Evolutionary conservation across 495 filamentous ascomycete genomes (phyloP), one percentile per base, ranked within the genome.

Genomic region (Trichoderma erinaceum): DNA sequence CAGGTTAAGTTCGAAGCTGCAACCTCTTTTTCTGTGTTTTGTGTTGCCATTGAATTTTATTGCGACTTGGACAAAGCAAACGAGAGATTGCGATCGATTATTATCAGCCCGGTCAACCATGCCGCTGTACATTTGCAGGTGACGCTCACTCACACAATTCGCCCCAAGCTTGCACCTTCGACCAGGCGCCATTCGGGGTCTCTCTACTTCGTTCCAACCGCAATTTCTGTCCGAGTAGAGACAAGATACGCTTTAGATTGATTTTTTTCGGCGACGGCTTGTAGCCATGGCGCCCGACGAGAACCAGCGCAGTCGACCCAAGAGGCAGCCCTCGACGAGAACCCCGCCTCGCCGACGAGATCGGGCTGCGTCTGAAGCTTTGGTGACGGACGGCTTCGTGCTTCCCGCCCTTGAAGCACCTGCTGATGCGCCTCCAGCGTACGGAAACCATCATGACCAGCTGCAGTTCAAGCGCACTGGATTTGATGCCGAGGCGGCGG

Each of bases 381-480:
- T 58, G 66, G 68, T 71, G 25, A 65, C 68, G 18, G 74, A 75
- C 29, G 74, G 73, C 32, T 66, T 74, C 44, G 70, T 75, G 0
- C 74, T 73, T 43, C 66, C 74, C 6, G 72, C 74, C 27, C 71
- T 77, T 21, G 75, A 68, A 16, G 74, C 65, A 61, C 69, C 71
- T 41, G 75, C 79, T 6, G 74, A 77, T 10, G 72, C 77, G 13
- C 80, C 77, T 4, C 80, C 80, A 1, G 78, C 80, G 23, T 82
- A 82, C 66, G 81, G 80, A 68, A 79, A 81, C 16, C 69, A 72
- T 15, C 74, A 75, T 66, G 77, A 82, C 69, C 77, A 80, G 66
- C 72, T 83, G n/a, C 76, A 78, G 66, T 78, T 83, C 63, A 78
- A 78, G n/a, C 81, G 81, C 67, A 66, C 78, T 18, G 81, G 81